Base-by-base conservation (phyloP, 2,329 filamentous ascomycete genomes). In the Colletotrichum magnum region DNA sequence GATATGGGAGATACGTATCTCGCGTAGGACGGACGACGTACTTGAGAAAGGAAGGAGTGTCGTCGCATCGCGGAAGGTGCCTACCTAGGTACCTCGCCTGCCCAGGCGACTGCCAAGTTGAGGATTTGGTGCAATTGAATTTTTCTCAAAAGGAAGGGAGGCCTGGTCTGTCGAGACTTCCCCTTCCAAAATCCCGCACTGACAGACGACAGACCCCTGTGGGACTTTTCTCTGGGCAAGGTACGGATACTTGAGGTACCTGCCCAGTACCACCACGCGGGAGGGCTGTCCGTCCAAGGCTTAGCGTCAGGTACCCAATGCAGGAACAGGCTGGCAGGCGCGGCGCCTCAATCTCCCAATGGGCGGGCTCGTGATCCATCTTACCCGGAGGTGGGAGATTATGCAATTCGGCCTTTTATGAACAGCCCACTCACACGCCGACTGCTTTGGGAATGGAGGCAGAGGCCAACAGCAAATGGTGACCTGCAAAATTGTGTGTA, bases 391-490 rank as follows among this genome's bases (percentile, higher is more conserved):
- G 10, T 36, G 32, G 66, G 58, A 70, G 64, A 70, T 70, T 70
- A 41, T 70, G 68, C 58, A 70, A 64, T 68, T 43, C 57, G 48
- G 51, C 18, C 51, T 47, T 64, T 70, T 70, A 70, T 70, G 68
- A 69, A 69, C 16, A 57, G 57, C 51, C 56, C 66, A 66, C 66
- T 36, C 66, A 32, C 56, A 53, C 26, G 4, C 13, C 36, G 12
- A 16, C 51, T 57, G 43, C 5, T 57, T 69, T 24, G 32, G 62
- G 62, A 52, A 54, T 68, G 52, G 64, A 53, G 52, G 47, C 45
- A 48, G 41, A 15, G 41, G 63, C 51, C 51, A 41, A 63, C 12
- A 6, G 32, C 32, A 36, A 36, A 36, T 48, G 60, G 48, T 28
- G 41, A 56, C 13, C 13, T 18, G 36, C 15, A 21, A 63, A 39